Conservation (phyloP, 176 grass and related monocot genomes). For the Oryza nivara region DNA sequence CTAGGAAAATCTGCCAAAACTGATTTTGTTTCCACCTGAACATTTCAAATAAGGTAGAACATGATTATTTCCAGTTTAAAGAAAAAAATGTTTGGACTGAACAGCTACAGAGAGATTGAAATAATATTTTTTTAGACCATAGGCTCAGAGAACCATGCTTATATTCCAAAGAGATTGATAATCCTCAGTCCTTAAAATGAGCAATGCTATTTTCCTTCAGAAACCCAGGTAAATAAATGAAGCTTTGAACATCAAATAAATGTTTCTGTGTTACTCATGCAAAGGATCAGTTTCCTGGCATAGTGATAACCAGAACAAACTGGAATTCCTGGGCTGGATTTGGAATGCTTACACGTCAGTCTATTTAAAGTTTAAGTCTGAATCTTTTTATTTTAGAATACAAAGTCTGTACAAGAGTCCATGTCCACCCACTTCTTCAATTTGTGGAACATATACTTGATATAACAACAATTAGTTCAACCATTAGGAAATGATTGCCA, state of each 20-base stretch:
- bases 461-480: background rate
- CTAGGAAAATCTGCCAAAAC: constrained; percentile 66
- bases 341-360: background rate
- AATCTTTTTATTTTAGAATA: constrained; percentile 13
- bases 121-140: too few species aligned
- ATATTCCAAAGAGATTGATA: background rate
- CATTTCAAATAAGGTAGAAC: constrained; percentile 31
- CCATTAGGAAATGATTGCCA: constrained; percentile 3
- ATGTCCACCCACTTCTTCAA: background rate
- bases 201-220: constrained; percentile 25
- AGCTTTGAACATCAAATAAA: constrained; percentile 20
- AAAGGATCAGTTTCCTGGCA: background rate
- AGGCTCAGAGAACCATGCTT: too few species aligned
- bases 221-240: background rate
- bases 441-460: background rate
- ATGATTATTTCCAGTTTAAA: constrained; percentile 19
- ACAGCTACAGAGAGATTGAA: background rate
- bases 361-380: constrained; percentile 15
- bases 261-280: background rate
- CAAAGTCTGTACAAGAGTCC: background rate
- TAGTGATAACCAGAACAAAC: background rate
- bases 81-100: constrained; percentile 6
- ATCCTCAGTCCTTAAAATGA: constrained; percentile 33
- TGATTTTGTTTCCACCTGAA: constrained; percentile 65
- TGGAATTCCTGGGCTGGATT: background rate